Percentiles rank a stretch among this genome's conserved stretches.
phyloP scores from a whole-genome alignment of 768 basidiomycete genomes.

The Boletus reticulatus region DNA sequence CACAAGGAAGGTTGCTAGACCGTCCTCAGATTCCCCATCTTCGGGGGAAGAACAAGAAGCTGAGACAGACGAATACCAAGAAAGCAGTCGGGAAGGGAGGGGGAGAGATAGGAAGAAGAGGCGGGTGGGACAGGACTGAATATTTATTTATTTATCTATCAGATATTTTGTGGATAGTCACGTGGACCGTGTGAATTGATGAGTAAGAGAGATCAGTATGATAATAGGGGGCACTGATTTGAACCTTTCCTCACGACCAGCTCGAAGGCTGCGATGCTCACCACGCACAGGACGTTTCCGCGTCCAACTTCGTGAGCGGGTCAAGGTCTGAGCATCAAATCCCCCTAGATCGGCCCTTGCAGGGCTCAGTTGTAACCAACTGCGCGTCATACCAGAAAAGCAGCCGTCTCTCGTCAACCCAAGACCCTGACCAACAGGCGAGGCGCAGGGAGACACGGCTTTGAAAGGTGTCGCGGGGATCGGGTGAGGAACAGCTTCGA shows the following conservation, averaged over 20 bases:
- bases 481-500: slow-evolving; percentile 33
- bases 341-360: slow-evolving; percentile 64
- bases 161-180: too few relatives aligned
- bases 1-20: background rate
- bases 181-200: background rate
- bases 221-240: too few relatives aligned
- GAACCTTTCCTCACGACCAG: slow-evolving; percentile 28
- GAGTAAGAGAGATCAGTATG: too few relatives aligned
- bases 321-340: slow-evolving; percentile 77
- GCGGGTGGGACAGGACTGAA: slow-evolving; percentile 17
- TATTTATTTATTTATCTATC: too few relatives aligned
- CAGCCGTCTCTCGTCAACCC: slow-evolving; percentile 32
- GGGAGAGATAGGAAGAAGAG: slow-evolving; percentile 32
- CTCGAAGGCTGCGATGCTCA: slow-evolving; percentile 71
- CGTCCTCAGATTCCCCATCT: background rate
- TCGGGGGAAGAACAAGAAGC: slow-evolving; percentile 12
- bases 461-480: slow-evolving; percentile 62
- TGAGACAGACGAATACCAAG: slow-evolving; percentile 4
- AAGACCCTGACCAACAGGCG: slow-evolving; percentile 40
- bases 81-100: slow-evolving; percentile 12
- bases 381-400: slow-evolving; percentile 71
- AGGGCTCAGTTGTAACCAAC: slow-evolving; percentile 55
- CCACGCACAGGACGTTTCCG: slow-evolving; percentile 43
- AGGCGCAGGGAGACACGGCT: slow-evolving; percentile 19
- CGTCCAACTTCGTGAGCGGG: slow-evolving; percentile 61